Evolutionary conservation across 345 rosid species (phyloP).

Genomic region (Populus alba): DNA sequence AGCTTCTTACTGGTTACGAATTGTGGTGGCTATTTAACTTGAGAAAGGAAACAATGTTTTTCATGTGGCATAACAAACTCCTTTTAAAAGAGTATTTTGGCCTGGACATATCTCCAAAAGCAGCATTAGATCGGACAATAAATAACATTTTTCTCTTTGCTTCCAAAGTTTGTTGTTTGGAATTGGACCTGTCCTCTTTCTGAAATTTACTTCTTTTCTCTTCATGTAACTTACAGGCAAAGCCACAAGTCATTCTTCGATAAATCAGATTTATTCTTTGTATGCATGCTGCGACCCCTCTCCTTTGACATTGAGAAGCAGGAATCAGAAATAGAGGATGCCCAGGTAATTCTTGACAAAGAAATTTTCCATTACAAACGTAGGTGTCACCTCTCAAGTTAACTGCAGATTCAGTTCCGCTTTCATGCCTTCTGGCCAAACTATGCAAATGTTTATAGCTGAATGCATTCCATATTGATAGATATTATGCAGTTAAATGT

Average conservation of each 20-base stretch:
- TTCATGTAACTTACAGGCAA: conserved; percentile 45
- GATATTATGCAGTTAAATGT: background rate
- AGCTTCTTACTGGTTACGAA: background rate
- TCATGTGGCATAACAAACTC: background rate
- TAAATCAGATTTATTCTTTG: conserved; percentile 75
- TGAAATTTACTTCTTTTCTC: background rate
- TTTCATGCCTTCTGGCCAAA: no score
- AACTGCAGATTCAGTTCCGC: background rate
- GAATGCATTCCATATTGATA: background rate
- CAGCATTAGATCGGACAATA: background rate
- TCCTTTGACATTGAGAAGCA: conserved; percentile 64
- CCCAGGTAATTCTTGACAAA: conserved; percentile 44
- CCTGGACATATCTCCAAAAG: background rate
- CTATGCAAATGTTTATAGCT: background rate
- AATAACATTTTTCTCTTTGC: background rate
- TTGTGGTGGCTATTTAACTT: background rate
- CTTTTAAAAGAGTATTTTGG: background rate
- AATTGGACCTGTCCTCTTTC: background rate
- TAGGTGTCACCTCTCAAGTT: background rate
- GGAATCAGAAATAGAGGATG: conserved; percentile 72
- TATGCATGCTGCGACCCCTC: conserved; percentile 73
- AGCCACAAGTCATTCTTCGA: conserved; percentile 66
- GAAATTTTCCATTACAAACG: background rate
- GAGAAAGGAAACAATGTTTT: background rate
- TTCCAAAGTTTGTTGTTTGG: background rate